Evolutionary conservation across 345 rosid genomes (phyloP), one percentile per base, ranked within the genome.

Genomic region (Arabis hirsuta): DNA sequence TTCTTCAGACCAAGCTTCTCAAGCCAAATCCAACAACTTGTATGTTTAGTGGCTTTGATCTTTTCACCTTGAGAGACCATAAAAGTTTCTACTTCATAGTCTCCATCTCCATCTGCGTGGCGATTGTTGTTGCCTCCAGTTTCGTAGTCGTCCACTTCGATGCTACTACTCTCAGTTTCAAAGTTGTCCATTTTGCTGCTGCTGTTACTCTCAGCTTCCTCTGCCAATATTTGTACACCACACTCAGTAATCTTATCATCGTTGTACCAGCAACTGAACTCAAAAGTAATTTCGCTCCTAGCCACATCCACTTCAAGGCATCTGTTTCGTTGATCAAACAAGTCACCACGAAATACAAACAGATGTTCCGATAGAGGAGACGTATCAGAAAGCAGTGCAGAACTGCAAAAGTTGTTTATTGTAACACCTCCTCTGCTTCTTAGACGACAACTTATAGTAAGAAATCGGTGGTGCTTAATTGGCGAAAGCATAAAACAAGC

Each of bases 181-280:
- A 13, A n/a, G 24, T 61, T 8, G 7, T 61, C 39, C 8, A 43
- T 24, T 45, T 19, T 12, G 5, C 7, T 12, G 5, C 7, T 43
- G 12, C 14, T 64, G n/a, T 27, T 22, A 22, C 22, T 22, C 22
- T 65, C 48, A 24, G n/a, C 26, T 38, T 38, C 70, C 48, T 65
- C 69, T 22, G 20, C 5, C 57, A 65, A 53, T 0, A 67, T 14
- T 1, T 29, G 9, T 67, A 42, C 62, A 42, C 72, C 72, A 12
- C 72, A 67, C 54, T 55, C 72, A n/a, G 57, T 26, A 45, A 68
- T 56, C 64, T 43, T 55, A 20, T 27, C 31, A 16, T 55, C 12
- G 48, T n/a, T 0, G 9, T 9, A 0, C 7, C 1, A 0, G 16
- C 39, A 32, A 8, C 16, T 24, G 57, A 70, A 70, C 6, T 59